Conservation (phyloP, 768 basidiomycete genomes). For the Amanita pseudoporphyria region DNA sequence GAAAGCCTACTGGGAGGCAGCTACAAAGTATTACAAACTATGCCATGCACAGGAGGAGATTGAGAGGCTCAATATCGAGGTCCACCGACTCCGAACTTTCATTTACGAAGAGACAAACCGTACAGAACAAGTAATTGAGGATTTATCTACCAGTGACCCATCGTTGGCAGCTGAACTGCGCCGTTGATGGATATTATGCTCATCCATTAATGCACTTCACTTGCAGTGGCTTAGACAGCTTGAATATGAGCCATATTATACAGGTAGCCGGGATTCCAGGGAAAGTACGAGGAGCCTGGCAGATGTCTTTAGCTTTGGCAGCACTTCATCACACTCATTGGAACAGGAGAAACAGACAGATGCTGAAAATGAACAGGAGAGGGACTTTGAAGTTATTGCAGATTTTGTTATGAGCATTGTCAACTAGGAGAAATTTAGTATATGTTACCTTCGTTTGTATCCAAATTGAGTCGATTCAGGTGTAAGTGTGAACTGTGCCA, state of each 20-base stretch:
- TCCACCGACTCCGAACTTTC: constrained; percentile 6
- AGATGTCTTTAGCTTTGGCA: not conserved
- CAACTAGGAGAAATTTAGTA: no score
- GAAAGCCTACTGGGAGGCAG: not conserved
- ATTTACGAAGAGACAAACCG: constrained; percentile 8
- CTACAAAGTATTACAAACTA: constrained; percentile 6
- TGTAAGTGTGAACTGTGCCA: no score
- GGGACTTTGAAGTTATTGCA: not conserved
- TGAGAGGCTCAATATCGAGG: constrained; percentile 9
- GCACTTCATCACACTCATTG: not conserved
- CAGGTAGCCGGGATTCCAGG: not conserved
- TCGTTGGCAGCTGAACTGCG: constrained; percentile 5
- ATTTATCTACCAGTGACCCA: not conserved
- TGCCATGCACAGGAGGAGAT: no score
- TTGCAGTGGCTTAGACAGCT: not conserved
- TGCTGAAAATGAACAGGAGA: not conserved
- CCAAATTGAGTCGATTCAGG: no score
- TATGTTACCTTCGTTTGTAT: no score
- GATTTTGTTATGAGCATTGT: not conserved
- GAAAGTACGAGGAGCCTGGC: not conserved
- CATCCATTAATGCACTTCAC: constrained; percentile 3
- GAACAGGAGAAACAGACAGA: not conserved
- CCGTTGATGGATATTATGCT: not conserved
- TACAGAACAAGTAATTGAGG: not conserved
- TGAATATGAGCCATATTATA: not conserved